These are phyloP conservation scores for Hirsutella thompsonii DNA, from an alignment of 2,329 filamentous ascomycete species.

Conservation along the genomic window DNA sequence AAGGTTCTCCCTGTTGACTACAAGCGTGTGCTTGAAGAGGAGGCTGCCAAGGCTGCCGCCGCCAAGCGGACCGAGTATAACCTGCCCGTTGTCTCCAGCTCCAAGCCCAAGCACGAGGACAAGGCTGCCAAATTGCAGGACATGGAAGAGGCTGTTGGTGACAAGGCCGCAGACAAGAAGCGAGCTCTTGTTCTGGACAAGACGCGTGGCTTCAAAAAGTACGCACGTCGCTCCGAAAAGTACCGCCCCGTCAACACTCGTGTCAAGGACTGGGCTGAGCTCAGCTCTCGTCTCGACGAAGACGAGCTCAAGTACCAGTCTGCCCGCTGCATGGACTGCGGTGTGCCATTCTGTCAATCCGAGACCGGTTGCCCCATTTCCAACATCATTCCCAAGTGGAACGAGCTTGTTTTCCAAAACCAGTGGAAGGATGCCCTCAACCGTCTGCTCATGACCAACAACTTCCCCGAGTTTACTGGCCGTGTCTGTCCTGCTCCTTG, in stretches of 20 bases:
- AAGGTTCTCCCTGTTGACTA: conserved; percentile 93
- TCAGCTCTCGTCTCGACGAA: conserved; percentile 76
- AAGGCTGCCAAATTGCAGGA: conserved; percentile 63
- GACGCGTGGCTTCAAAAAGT: conserved; percentile 96
- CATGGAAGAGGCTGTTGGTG: conserved; percentile 82
- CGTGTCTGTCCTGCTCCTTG: conserved; percentile 95
- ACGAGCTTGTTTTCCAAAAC: conserved; percentile 62
- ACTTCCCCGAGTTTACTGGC: conserved; percentile 96
- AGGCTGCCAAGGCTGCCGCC: conserved; percentile 73
- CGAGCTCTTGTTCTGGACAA: conserved; percentile 90
- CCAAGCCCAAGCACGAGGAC: conserved; percentile 46
- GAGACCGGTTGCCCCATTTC: conserved; percentile 92
- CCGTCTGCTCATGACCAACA: conserved; percentile 89
- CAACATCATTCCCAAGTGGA: conserved; percentile 98
- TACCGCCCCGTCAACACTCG: conserved; percentile 76
- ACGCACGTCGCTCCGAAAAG: conserved; percentile 83
- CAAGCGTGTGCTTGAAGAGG: conserved; percentile 81
- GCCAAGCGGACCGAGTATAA: conserved; percentile 76
- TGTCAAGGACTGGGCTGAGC: conserved; percentile 86
- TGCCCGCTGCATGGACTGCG: conserved; percentile 96
- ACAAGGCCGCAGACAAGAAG: conserved; percentile 79
- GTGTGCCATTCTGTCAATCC: conserved; percentile 95
- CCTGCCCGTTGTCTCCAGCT: conserved; percentile 62
- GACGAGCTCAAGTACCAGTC: conserved; percentile 96
- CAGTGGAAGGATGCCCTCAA: conserved; percentile 90